Base-by-base conservation (phyloP, 345 rosid genomes). In the Dipteronia dyeriana region DNA sequence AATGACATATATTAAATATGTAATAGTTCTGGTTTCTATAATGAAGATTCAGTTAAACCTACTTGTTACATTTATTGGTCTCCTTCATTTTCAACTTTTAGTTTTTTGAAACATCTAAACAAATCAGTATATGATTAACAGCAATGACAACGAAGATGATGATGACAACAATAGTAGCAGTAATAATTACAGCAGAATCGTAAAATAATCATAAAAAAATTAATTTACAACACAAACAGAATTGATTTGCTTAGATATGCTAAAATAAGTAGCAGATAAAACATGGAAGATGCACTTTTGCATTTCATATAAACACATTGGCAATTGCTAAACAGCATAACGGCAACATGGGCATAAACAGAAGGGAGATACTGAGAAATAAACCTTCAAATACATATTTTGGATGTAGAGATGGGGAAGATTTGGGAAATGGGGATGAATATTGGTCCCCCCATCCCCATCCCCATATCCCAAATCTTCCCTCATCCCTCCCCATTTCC, bases 271-370 rank as follows among this genome's bases (percentile, higher is more conserved):
- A 26, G 61, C 63, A 9, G 74, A 53, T 1, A 8, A 31, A 6
- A 20, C 13, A 68, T 68, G n/a, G 19, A 54, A 43, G n/a, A 19
- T 41, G 23, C 70, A n/a, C 53, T 41, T 51, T 3, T 17, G 63
- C 16, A 17, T 10, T 19, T 53, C 16, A 34, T 10, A 43, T 31
- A 31, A 38, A 34, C 54, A 54, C 11, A 45, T 68, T 47, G 74
- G 25, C 25, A 70, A 17, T 29, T 70, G 74, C 25, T 9, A 70
- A 53, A 53, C 74, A 17, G 62, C 25, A 51, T 23, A 53, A 70
- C 12, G 47, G 74, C 43, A 29, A 53, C 47, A 57, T 14, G 11
- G 54, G 7, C 51, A 71, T 22, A 13, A 14, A 16, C 23, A 70
- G 22, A 38, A 57, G 19, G 17, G 25, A 34, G 9, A 29, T 49